Evolutionary conservation across 768 basidiomycete species (phyloP).

Genomic region (Dictyophora rubrovolvata): DNA sequence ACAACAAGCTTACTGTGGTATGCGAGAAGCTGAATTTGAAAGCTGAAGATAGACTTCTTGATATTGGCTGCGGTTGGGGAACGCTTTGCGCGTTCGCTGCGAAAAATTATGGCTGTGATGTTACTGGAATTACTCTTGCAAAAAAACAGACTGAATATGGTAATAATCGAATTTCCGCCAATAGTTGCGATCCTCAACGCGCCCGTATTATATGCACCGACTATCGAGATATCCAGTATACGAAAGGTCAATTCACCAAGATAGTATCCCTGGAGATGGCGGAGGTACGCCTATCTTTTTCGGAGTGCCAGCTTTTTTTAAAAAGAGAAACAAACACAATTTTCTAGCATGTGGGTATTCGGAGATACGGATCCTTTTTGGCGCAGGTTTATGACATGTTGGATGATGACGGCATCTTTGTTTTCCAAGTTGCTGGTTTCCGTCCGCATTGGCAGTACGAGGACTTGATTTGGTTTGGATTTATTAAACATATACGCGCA

Average conservation of each 20-base stretch:
- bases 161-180: constrained; percentile 73
- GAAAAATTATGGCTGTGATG: constrained; percentile 95
- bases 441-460: constrained; percentile 97
- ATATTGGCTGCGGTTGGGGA: constrained; percentile 94
- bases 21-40: constrained; percentile 90
- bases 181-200: constrained; percentile 84
- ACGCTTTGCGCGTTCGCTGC: constrained; percentile 90
- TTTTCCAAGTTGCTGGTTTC: constrained; percentile 95
- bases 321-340: too few relatives aligned
- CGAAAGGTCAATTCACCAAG: constrained; percentile 70
- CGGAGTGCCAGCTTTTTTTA: background rate
- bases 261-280: constrained; percentile 98
- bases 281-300: constrained; percentile 43
- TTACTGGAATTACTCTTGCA: constrained; percentile 88
- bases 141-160: constrained; percentile 91
- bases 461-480: constrained; percentile 79
- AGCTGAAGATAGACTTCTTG: constrained; percentile 75
- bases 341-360: constrained; percentile 82
- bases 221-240: constrained; percentile 41
- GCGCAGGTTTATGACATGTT: constrained; percentile 87
- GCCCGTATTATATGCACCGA: constrained; percentile 70
- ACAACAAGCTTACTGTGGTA: constrained; percentile 93
- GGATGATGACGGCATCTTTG: constrained; percentile 88
- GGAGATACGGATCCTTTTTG: constrained; percentile 83
- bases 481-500: background rate